Percentiles rank a stretch among this genome's conserved stretches.
phyloP scores from a whole-genome alignment of 176 grass and related monocot genomes.

The Triticum dicoccoides region DNA sequence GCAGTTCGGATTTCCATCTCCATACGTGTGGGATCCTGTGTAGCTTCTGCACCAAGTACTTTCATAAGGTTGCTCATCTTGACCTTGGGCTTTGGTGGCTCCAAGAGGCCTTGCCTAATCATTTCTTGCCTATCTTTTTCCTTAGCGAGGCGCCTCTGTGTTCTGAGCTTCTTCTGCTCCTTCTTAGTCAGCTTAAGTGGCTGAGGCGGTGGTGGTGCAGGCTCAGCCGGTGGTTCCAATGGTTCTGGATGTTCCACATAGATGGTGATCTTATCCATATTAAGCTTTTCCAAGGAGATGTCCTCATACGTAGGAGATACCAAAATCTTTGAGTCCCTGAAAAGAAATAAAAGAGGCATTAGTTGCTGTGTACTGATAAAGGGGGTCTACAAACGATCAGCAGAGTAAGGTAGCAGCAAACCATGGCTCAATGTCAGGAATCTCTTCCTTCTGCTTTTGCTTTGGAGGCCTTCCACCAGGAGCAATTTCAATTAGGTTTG shows the following conservation, averaged over 20 bases:
- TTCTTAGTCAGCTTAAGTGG: constrained; percentile 95
- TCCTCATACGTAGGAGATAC: constrained; percentile 54
- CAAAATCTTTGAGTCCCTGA: constrained; percentile 83
- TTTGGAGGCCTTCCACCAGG: constrained; percentile 55
- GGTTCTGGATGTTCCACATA: constrained; percentile 92
- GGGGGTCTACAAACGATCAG: not conserved
- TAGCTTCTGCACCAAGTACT: constrained; percentile 89
- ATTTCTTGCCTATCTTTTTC: constrained; percentile 99
- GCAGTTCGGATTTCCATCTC: constrained; percentile 91
- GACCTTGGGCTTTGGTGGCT: constrained; percentile 94
- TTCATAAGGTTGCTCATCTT: constrained; percentile 99
- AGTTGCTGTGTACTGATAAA: constrained; percentile 1
- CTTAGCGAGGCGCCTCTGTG: constrained; percentile 92
- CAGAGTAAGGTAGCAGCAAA: constrained; percentile 32
- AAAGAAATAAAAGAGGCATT: constrained; percentile 15
- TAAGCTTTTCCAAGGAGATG: constrained; percentile 59
- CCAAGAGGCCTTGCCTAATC: constrained; percentile 96
- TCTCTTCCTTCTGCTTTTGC: constrained; percentile 82
- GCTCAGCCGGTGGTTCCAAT: constrained; percentile 84
- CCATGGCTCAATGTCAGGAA: constrained; percentile 98
- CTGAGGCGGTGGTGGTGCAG: constrained; percentile 79
- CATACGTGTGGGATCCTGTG: constrained; percentile 87
- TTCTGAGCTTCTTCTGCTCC: constrained; percentile 96
- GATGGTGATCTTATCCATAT: constrained; percentile 83
- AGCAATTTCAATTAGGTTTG: constrained; percentile 90